Percentiles rank a stretch among this genome's conserved stretches.
Conservation (phyloP, 768 basidiomycete species). For the Podaxis sp. region DNA sequence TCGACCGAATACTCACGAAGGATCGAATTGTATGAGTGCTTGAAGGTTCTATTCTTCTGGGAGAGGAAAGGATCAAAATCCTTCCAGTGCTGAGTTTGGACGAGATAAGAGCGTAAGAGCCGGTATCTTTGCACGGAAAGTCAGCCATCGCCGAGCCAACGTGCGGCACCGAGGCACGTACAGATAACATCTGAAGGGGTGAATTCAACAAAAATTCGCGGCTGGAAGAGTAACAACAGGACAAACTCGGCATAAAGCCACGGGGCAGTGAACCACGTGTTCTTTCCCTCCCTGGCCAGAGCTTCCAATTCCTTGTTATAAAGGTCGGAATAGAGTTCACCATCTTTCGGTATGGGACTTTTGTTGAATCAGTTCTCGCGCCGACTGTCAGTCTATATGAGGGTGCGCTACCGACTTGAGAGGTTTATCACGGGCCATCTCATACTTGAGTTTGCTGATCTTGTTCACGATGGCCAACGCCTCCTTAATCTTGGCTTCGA, state of each 20-base stretch:
- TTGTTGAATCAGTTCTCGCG: slow-evolving; percentile 1
- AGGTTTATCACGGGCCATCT: slow-evolving; percentile 76
- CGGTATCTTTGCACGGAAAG: slow-evolving; percentile 62
- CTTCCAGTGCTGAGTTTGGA: slow-evolving; percentile 67
- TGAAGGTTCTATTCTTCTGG: slow-evolving; percentile 82
- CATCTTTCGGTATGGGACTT: slow-evolving; percentile 76
- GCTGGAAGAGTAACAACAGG: slow-evolving; percentile 12
- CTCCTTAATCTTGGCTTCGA: slow-evolving; percentile 58
- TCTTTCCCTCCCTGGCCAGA: slow-evolving; percentile 44
- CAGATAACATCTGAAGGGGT: slow-evolving; percentile 9
- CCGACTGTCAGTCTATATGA: neutral
- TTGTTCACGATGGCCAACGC: slow-evolving; percentile 76
- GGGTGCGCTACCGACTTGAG: slow-evolving; percentile 52
- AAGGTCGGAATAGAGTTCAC: slow-evolving; percentile 61
- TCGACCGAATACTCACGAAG: slow-evolving; percentile 51
- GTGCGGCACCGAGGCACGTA: neutral
- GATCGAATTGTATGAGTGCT: slow-evolving; percentile 74
- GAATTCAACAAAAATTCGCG: neutral
- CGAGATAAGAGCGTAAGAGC: slow-evolving; percentile 71
- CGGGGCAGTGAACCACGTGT: slow-evolving; percentile 89
- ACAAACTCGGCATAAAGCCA: slow-evolving; percentile 97
- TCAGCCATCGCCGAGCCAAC: neutral
- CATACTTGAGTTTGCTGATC: slow-evolving; percentile 80
- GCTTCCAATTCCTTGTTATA: slow-evolving; percentile 75
- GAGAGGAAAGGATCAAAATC: slow-evolving; percentile 79